Conservation (phyloP, 2,329 filamentous ascomycete species). For the Mycosphaerella sp. region DNA sequence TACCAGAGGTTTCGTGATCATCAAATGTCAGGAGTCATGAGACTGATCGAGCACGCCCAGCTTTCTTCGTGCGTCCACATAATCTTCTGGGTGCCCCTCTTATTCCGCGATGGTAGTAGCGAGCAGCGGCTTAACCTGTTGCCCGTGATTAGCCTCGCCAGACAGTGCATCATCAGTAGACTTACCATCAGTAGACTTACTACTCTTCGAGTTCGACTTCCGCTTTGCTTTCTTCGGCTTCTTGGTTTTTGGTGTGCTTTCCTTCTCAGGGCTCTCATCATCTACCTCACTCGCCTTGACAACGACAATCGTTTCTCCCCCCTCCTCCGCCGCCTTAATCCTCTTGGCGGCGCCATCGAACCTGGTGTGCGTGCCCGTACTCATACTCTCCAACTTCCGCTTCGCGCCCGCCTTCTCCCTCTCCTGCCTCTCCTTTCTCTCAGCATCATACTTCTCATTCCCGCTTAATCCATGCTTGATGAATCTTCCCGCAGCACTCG, state of each 20-base stretch:
- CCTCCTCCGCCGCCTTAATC: constrained; percentile 26
- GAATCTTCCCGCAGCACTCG: constrained; percentile 70
- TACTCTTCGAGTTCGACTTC: constrained; percentile 5
- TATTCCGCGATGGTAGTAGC: too few relatives aligned
- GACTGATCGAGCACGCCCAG: too few relatives aligned
- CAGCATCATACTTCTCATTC: constrained; percentile 41
- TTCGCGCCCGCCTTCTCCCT: constrained; percentile 34
- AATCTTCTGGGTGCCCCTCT: too few relatives aligned
- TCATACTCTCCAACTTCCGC: constrained; percentile 33
- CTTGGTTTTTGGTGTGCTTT: constrained; percentile 1
- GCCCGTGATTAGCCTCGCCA: background rate
- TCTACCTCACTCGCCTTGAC: constrained; percentile 16
- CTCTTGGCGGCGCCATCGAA: constrained; percentile 33
- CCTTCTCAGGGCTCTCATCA: background rate
- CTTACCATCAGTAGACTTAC: background rate
- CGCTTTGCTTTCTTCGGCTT: constrained; percentile 4
- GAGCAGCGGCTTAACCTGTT: too few relatives aligned
- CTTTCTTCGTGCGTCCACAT: too few relatives aligned
- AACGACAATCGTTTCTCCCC: constrained; percentile 6
- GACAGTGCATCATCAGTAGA: background rate
- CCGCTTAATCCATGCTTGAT: constrained; percentile 68
- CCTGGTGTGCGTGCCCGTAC: constrained; percentile 30
- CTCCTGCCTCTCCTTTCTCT: constrained; percentile 34
- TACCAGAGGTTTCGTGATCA: too few relatives aligned
- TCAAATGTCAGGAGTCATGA: too few relatives aligned